Conservation (phyloP, 768 basidiomycete species). For the Epithele typhae region DNA sequence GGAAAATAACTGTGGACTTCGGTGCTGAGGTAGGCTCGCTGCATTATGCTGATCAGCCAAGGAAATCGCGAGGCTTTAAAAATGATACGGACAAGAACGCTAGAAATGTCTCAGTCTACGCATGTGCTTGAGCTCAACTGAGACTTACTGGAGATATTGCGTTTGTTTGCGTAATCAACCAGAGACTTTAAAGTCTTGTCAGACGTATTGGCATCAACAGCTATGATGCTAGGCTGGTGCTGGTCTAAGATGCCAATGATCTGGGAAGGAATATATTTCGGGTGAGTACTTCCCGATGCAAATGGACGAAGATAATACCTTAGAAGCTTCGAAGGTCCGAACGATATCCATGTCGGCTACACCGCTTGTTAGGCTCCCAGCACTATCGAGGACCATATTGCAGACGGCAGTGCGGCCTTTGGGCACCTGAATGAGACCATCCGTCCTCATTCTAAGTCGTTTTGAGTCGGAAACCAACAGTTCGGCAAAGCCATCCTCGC, state of each 20-base stretch:
- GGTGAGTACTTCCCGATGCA: too few species aligned
- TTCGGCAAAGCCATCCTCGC: slow-evolving; percentile 71
- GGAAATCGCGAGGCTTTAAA: too few species aligned
- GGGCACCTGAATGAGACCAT: slow-evolving; percentile 56
- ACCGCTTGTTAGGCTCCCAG: slow-evolving; percentile 74
- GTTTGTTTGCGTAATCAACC: slow-evolving; percentile 33
- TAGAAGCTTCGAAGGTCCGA: slow-evolving; percentile 40
- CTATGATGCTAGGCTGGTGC: slow-evolving; percentile 54
- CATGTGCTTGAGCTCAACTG: background rate
- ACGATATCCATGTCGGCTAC: slow-evolving; percentile 89
- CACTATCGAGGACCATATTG: slow-evolving; percentile 73
- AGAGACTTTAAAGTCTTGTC: slow-evolving; percentile 47
- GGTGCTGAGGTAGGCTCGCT: slow-evolving; percentile 92
- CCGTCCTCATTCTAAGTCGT: slow-evolving; percentile 71
- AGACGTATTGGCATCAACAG: slow-evolving; percentile 74
- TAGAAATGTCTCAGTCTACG: too few species aligned
- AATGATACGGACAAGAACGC: slow-evolving; percentile 71
- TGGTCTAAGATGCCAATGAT: slow-evolving; percentile 44
- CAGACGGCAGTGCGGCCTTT: slow-evolving; percentile 69
- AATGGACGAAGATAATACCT: too few species aligned
- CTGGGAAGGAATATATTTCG: too few species aligned
- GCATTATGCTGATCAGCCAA: background rate
- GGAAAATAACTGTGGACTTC: slow-evolving; percentile 71
- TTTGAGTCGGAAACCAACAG: slow-evolving; percentile 55
- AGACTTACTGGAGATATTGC: slow-evolving; percentile 8